Base-by-base conservation (phyloP, 2,329 filamentous ascomycete genomes). In the Phaeoacremonium minimum region DNA sequence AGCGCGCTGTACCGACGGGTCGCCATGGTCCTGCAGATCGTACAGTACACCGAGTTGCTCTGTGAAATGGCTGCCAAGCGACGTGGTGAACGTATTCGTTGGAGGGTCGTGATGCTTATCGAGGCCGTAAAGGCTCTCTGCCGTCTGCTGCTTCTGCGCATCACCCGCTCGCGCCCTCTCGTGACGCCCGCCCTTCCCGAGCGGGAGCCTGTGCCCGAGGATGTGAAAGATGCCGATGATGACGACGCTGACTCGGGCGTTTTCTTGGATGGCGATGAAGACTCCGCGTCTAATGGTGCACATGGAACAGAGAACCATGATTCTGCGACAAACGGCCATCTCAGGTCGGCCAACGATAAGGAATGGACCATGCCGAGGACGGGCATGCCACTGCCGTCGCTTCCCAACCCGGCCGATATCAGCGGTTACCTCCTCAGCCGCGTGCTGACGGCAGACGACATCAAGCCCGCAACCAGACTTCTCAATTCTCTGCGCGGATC, bases 31-130 rank as follows among this genome's bases (percentile, higher is more conserved):
- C 68, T 98, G 33, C 88, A 95, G 57, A 85, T 95, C 64, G 85
- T 96, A 17, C 86, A 93, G 48, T 97, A 97, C 56, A 95, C 90
- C 0, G 88, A 98, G 64, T 70, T 98, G 18, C 67, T 98, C n/a
- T 93, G 91, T 76, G 93, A 98, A 60, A 98, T 98, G 93, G 79
- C 85, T 18, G 90, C 90, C 18, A 94, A 95, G 63, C 77, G 91
- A 33, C 82, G 82, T 44, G 86, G 87, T 14, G 89, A 94, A 59
- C 80, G 77, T 52, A 64, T 83, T 17, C 79, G 89, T 18, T 98
- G 93, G 93, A 81, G 87, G 35, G 80, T 94, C 0, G 80, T 97
- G 6, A 81, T 97, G 9, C 56, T 94, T 4, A 69, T 98, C 15
- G 93, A 98, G 63, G 74, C 79, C 1, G 69, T 93, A 54, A 97